Evolutionary conservation across 352 stramenopile genomes (phyloP).

Genomic region (Globisporangium alternatum): DNA sequence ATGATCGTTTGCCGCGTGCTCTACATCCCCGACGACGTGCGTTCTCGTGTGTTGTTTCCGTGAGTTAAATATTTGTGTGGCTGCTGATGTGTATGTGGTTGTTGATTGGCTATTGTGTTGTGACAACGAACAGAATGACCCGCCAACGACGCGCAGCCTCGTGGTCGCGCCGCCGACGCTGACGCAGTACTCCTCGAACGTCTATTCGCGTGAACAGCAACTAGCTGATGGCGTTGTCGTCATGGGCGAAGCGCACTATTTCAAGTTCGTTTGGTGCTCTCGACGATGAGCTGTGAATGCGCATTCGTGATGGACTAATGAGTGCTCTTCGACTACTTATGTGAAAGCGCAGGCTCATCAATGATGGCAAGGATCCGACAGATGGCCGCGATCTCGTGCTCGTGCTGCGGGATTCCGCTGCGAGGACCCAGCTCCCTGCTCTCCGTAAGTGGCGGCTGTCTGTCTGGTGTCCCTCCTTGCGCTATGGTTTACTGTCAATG

Average conservation of each 20-base stretch:
- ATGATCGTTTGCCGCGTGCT: slow-evolving; percentile 85
- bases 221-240: slow-evolving; percentile 30
- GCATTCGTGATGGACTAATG: background rate
- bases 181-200: slow-evolving; percentile 83
- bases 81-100: background rate
- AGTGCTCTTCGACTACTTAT: no score
- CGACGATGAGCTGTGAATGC: background rate
- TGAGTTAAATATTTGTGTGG: background rate
- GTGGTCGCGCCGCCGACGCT: slow-evolving; percentile 49
- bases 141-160: slow-evolving; percentile 64
- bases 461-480: background rate
- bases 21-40: slow-evolving; percentile 71
- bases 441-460: slow-evolving; percentile 26
- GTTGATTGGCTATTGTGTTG: background rate
- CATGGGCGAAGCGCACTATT: slow-evolving; percentile 49
- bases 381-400: slow-evolving; percentile 54
- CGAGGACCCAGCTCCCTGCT: slow-evolving; percentile 35
- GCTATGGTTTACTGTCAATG: background rate
- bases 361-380: slow-evolving; percentile 53
- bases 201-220: slow-evolving; percentile 48
- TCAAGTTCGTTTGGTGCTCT: slow-evolving; percentile 35
- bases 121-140: slow-evolving; percentile 51
- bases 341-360: slow-evolving; percentile 36
- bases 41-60: slow-evolving; percentile 2
- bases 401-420: slow-evolving; percentile 54